A percentile compares a stretch with the other conserved stretches of the same genome.
Evolutionary conservation across 495 filamentous ascomycete genomes (phyloP).

Genomic region (Xylaria bambusicola): DNA sequence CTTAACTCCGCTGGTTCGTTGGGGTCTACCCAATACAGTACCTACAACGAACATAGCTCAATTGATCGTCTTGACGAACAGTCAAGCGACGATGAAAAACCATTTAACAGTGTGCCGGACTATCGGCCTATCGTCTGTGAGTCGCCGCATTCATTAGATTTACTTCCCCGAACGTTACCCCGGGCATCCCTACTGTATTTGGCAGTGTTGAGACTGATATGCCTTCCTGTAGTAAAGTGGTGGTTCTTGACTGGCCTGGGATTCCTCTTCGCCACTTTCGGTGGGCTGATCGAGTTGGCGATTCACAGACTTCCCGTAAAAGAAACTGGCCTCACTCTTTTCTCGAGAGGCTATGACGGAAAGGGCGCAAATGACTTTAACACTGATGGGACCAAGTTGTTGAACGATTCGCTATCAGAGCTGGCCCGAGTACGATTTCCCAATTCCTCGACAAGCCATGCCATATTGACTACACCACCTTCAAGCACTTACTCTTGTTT

Average conservation of each 20-base stretch:
- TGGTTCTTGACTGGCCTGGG: constrained; percentile 11
- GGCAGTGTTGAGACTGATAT: background rate
- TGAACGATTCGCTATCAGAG: too few relatives aligned
- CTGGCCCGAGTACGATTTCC: too few relatives aligned
- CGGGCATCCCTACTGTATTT: constrained; percentile 8
- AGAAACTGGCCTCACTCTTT: constrained; percentile 4
- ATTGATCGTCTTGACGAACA: constrained; percentile 8
- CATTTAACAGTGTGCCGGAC: background rate
- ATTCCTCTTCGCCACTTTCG: constrained; percentile 5
- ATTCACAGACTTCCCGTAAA: constrained; percentile 12
- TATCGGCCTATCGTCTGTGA: constrained; percentile 10
- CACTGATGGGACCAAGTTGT: background rate
- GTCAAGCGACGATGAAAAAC: constrained; percentile 5
- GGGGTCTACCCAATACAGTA: constrained; percentile 6
- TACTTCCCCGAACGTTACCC: background rate
- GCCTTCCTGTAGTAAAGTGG: constrained; percentile 6
- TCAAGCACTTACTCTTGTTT: constrained; percentile 1
- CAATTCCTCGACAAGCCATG: too few relatives aligned
- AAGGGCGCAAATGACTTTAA: background rate
- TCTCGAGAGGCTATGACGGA: constrained; percentile 3
- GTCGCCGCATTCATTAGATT: constrained; percentile 3
- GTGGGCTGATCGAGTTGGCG: constrained; percentile 11
- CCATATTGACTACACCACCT: constrained; percentile 5
- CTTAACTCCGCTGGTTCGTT: background rate
- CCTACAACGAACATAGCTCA: constrained; percentile 8